Base-by-base conservation (phyloP, 2,329 filamentous ascomycete species). In the Sordariomycetes sp. region DNA sequence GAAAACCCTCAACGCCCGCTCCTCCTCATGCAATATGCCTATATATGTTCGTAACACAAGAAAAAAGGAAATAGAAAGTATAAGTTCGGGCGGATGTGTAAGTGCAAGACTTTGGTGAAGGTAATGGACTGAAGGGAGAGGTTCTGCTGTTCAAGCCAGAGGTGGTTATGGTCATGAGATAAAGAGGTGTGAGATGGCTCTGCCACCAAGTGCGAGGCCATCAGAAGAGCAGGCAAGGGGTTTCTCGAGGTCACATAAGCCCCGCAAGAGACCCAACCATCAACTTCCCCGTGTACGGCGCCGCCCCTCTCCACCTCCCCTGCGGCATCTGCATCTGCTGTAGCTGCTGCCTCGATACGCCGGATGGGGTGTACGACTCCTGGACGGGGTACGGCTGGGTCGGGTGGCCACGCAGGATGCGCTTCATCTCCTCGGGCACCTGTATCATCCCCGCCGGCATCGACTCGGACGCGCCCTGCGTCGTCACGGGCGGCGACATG, bases 191-290 rank as follows among this genome's bases (percentile, higher is more conserved):
- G 37, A 40, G 37, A 14, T 16, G 37, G 37, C 12, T 40, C 37
- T 40, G 37, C 37, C 37, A 40, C 37, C 12, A 40, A 18, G 12
- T 40, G 11, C 6, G 11, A 12, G 18, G 46, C 46, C 20, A n/a
- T 24, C 22, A 50, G 20, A 50, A 50, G 35, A 14, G 22, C 20
- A 12, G n/a, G n/a, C 43, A 46, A 46, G 18, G 46, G 46, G 3
- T 14, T n/a, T 22, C 20, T 8, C 3, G 46, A n/a, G 37, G 74
- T 37, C 97, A 80, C 92, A 97, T 96, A 20, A 97, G 77, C 16
- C 90, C 91, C 25, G 92, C 93, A 60, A 97, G 80, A 20, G 92
- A 93, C 50, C 93, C 93, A 5, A 97, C 85, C 89, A 97, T 94
- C 63, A 97, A 79, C 73, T 95, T 96, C 56, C 82, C 82, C 59